Evolutionary conservation across 176 grass and related monocot genomes (phyloP).

Genomic region (Oropetium thomaeum): DNA sequence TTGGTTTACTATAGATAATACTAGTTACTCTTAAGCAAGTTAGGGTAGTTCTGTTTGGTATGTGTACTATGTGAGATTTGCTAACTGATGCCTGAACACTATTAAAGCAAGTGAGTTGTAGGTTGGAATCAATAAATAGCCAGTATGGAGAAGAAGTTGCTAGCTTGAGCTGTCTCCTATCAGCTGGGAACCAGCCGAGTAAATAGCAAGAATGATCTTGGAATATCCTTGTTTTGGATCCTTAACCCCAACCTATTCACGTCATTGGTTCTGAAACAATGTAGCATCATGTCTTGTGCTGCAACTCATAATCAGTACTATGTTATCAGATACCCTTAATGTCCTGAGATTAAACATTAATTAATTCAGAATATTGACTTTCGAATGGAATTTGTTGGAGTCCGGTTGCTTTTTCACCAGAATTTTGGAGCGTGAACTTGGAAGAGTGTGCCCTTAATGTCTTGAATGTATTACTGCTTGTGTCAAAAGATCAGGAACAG

Average conservation of each 20-base stretch:
- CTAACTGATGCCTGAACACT: background rate
- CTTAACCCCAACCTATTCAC: background rate
- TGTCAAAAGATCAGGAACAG: background rate
- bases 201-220: background rate
- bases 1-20: too few relatives aligned
- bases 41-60: background rate
- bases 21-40: background rate
- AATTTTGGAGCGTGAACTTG: background rate
- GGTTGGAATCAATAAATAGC: background rate
- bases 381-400: background rate
- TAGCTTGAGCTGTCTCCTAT: background rate
- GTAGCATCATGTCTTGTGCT: background rate
- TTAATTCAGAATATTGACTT: background rate
- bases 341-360: background rate
- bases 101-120: background rate
- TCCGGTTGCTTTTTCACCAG: background rate
- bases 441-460: slow-evolving; percentile 5
- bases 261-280: background rate
- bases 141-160: background rate
- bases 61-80: background rate
- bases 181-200: background rate
- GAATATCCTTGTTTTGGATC: background rate
- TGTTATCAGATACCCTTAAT: slow-evolving; percentile 3
- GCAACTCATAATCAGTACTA: background rate
- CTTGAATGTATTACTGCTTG: background rate